Base-by-base conservation (phyloP, 768 basidiomycete species). In the Floccularia luteovirens region DNA sequence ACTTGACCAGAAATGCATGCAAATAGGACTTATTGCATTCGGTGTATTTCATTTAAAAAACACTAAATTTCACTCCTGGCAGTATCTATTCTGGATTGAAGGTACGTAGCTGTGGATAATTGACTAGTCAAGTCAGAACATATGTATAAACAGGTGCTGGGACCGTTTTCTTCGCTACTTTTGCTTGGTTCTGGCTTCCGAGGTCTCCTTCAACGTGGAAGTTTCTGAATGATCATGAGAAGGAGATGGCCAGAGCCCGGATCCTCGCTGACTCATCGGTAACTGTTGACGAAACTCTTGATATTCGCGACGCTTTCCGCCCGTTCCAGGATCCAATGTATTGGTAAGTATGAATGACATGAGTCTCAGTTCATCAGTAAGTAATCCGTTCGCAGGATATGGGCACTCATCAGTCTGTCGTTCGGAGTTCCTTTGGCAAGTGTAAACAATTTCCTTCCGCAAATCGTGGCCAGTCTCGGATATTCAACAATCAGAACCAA, bases 391-490 rank as follows among this genome's bases (percentile, higher is more conserved):
- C 17, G 25, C 24, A 65, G 62, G 67, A 14, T 68, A 24, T 72
- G 69, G 70, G 67, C 67, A 3, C 31, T 69, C 30, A 69, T 72
- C 44, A 67, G 63, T 48, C 44, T 69, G 25, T 63, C 67, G 5
- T 66, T 67, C 24, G 68, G 71, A 7, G 72, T 75, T 4, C 71
- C 71, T 1, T 54, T 70, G 5, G 67, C 69, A 1, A 69, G 67
- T n/a, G 73, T 73, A 40, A 71, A 72, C 50, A 73, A 72, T 45
- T 75, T 74, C 50, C 56, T 76, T 11, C 71, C 70, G 0, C 71
- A 74, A 32, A 69, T 69, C 24, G 66, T 68, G 19, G 63, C 60
- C 6, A 67, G 67, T 38, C 56, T 71, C 3, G 66, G 66, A 11
- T 70, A 67, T 48, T 67, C 64, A 2, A 65, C 67, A 2, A 57